Evolutionary conservation across 75 land plant genomes (phyloP), one percentile per base, ranked within the genome.

Genomic region (Selaginella tamariscina): DNA sequence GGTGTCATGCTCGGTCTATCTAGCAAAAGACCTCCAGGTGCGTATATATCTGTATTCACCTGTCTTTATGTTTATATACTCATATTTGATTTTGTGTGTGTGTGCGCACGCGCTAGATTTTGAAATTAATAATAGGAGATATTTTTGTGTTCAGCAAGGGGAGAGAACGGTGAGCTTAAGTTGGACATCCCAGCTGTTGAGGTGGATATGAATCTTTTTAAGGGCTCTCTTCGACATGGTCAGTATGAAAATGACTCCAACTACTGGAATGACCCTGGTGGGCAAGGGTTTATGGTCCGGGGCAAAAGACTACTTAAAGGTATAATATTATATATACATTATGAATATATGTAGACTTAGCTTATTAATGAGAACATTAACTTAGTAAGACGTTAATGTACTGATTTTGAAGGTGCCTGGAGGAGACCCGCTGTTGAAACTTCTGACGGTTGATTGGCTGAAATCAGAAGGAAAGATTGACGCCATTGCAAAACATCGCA

Each of bases 121-220:
- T n/a, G 21, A 26, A 59, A 21, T 23, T 59, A 9, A 9, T n/a
- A 5, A n/a, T 5, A 21, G 2, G 8, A 23, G 9, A 2, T 27
- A 59, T n/a, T 9, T 59, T 5, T 2, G 26, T 2, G 11, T 67
- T 62, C 72, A 81, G 83, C 49, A 27, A 32, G 55, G 8, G 62
- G 60, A 27, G 65, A 54, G 20, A 81, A 56, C 9, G 68, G 33
- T 22, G 82, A 81, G 64, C 68, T 88, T 29, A 73, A 81, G 32
- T 26, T 71, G 26, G 68, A 28, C 20, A 65, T 26, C 32, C 21
- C 80, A 68, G 69, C 86, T 8, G 29, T 83, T 13, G 64, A 22
- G 24, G 33, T 88, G 30, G 84, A 85, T 68, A 32, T 70, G 56
- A 79, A 70, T 67, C 81, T 78, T 49, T 80, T 87, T 55, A 60